Conservation (phyloP, 345 rosid genomes). For the Brassica rapa region DNA sequence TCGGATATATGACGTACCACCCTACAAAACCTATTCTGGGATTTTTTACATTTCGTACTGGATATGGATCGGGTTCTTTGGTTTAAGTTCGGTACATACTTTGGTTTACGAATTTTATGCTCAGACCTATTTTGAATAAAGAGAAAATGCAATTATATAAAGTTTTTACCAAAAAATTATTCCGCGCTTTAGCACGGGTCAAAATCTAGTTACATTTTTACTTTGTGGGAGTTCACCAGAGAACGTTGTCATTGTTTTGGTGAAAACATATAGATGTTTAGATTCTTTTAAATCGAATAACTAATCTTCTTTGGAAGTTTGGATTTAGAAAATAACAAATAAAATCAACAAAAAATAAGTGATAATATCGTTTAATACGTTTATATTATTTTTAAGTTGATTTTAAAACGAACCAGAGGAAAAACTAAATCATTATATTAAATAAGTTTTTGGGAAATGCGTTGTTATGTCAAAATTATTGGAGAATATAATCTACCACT, state of each 20-base stretch:
- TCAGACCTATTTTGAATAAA: no score
- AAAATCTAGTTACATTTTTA: neutral
- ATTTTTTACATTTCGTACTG: no score
- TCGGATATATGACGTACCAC: no score
- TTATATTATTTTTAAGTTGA: neutral
- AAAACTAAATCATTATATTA: neutral
- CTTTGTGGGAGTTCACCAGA: neutral
- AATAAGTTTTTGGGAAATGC: neutral
- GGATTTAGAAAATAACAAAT: neutral
- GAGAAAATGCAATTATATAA: no score
- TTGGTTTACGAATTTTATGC: no score
- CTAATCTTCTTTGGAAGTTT: neutral
- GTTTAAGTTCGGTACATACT: no score
- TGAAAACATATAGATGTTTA: neutral
- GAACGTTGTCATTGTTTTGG: neutral
- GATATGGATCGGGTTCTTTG: no score
- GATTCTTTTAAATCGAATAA: neutral
- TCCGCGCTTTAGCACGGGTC: no score
- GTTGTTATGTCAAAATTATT: neutral
- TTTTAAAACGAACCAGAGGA: neutral
- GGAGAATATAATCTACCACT: neutral
- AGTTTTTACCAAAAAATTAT: no score
- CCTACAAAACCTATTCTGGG: no score
- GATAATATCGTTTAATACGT: neutral
- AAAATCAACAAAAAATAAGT: neutral